Base-by-base conservation (phyloP, 2,329 filamentous ascomycete species). In the Penicillium olsonii region DNA sequence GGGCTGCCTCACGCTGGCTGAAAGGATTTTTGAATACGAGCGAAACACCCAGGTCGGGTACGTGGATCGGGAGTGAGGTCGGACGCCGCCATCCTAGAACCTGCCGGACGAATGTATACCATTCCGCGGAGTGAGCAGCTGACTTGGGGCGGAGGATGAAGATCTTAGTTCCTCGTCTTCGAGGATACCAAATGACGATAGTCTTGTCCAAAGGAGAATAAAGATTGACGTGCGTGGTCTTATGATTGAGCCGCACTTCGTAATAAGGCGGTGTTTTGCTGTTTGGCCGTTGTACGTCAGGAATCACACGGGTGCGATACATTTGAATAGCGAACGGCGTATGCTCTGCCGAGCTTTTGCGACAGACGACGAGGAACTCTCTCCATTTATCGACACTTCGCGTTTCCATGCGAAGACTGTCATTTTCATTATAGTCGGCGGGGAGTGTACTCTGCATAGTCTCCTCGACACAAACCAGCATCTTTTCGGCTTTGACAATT, bases 131-230 rank as follows among this genome's bases (percentile, higher is more conserved):
- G 58, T 81, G 81, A 5, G 82, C 80, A 2, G 78, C 75, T 15
- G 84, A 84, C 11, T 80, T 78, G 5, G 84, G 78, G 24, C 82
- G 78, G 67, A 87, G 77, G 52, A 87, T 83, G 55, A 80, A 81
- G 44, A 87, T 84, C 27, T 75, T 75, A 2, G 81, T 84, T 3
- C 82, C 78, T 15, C 67, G 69, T 46, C 75, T 76, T 50, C 73
- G 72, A 3, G 80, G 79, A 26, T 78, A 73, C 77, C 84, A 87
- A 9, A 87, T 69, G 9, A 84, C 84, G 15, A 87, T 72, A 1
- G 84, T 84, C 65, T 87, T 87, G 67, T 87, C 84, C 14, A 87
- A 70, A 3, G 83, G 76, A 2, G 84, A 87, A 60, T 82, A 87
- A 2, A 87, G 65, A 53, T 87, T 87, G 48, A 85, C 79, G 41